Evolutionary conservation across 768 basidiomycete genomes (phyloP), one percentile per base, ranked within the genome.

Genomic region (Crepidotus variabilis): DNA sequence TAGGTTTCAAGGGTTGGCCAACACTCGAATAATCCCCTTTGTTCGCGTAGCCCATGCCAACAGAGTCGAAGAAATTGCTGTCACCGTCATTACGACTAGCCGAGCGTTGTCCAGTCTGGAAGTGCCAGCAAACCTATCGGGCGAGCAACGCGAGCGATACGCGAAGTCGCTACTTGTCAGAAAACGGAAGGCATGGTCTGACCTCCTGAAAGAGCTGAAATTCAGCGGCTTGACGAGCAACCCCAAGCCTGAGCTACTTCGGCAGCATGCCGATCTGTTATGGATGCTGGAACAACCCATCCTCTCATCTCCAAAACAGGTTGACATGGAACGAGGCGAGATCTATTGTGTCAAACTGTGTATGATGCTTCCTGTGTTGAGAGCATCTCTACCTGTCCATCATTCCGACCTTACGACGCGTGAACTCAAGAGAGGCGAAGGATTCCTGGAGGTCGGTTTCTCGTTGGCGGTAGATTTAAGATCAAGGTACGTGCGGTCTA

Each of bases 151-250:
- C 57, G 81, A 72, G 57, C 90, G 84, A 72, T 81, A 79, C 61
- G 78, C 72, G 52, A 95, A 94, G 67, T 83, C 85, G 20, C 71
- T 98, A 9, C 75, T 90, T 39, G 81, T 83, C 2, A 83, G 92
- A 49, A 99, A 98, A 74, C 78, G 90, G 59, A 92, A 91, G 65
- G 94, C 94, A 0, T 93, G 88, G 83, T 86, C 88, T 23, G 94
- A 98, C 66, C 76, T 97, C 18, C 75, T 97, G 59, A 96, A 94
- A 70, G 93, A 94, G 65, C 74, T 97, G 52, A 91, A 91, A 67
- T 79, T 82, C 1, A 75, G 82, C 18, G 97, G 97, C 18, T 78
- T 98, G 52, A 76, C 92, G 0, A 70, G 76, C 39, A 88, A 82
- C 52, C 72, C 92, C 51, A 90, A 87, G 65, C 81, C 91, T 1